Evolutionary conservation across 306 rosid species (phyloP), one percentile per base, ranked within the genome.

Genomic region (Trifolium fragiferum): DNA sequence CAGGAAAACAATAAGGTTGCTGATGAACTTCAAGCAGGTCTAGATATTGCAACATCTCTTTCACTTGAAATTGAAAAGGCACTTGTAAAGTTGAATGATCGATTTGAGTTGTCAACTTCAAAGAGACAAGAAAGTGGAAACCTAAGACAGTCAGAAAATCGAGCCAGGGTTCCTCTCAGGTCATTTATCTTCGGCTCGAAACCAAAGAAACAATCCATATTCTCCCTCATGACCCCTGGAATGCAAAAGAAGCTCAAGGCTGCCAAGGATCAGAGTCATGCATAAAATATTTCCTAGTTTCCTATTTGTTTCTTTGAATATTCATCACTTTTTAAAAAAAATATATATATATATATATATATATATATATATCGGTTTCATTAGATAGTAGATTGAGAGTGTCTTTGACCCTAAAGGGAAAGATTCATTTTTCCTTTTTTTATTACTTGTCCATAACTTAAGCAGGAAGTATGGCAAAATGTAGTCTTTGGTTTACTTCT

Each of bases 1-100:
- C 97, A 92, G 73, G 99, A 92, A 84, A 92, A 95, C 72, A 84
- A 92, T 85, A 95, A 83, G 84, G 96, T 92, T 68, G 97, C 86
- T 11, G 89, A 84, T 78, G 99, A 90, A 85, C 79, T 95, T 70
- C 96, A 92, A 81, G 81, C 89, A 21, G 97, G 96, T 58, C 55
- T 92, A 66, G 97, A 95, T 71, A 84, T 84, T 62, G 85, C 81
- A 37, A 70, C 86, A 40, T 53, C 82, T 9, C 86, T 95, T 68
- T 97, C 86, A 75, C 27, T 59, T 68, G 96, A 89, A 32, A 77
- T 90, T 66, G 99, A 90, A 54, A 89, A 82, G 63, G 66, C 80
- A 25, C 84, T 95, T 72, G 55, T 49, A 10, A 89, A 65, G 86
- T 70, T 95, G 92, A 84, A 90, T 16, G 98, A 89, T 18, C 88